Percentiles rank a stretch among this genome's conserved stretches.
Conservation (phyloP, 108 stramenopile species). For the Skeletonema potamos region DNA sequence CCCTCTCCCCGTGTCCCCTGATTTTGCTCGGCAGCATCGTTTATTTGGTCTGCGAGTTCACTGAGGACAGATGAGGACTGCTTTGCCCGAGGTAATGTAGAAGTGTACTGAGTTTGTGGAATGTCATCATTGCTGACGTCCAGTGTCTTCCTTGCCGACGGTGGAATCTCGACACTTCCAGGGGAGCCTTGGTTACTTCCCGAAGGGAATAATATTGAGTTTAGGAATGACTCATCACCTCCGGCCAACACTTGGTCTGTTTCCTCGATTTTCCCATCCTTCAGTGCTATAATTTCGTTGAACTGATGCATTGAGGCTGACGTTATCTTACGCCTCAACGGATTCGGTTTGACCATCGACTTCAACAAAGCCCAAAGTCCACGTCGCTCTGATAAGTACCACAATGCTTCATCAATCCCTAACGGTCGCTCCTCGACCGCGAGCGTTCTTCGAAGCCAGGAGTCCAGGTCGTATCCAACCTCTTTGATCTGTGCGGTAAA, state of each 20-base stretch:
- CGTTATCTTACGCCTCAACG: conserved; percentile 52
- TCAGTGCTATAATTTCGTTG: conserved; percentile 43
- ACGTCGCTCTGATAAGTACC: conserved; percentile 63
- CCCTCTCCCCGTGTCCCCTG: background rate
- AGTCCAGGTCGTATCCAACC: conserved; percentile 65
- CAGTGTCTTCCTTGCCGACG: background rate
- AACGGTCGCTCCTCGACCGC: conserved; percentile 40
- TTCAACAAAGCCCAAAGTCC: conserved; percentile 74
- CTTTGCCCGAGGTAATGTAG: background rate
- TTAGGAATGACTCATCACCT: conserved; percentile 55
- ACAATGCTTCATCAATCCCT: conserved; percentile 62
- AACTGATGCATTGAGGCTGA: conserved; percentile 43
- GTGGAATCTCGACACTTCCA: background rate
- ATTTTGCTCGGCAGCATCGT: background rate
- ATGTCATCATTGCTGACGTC: background rate
- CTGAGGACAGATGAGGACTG: background rate
- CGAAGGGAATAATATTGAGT: conserved; percentile 53
- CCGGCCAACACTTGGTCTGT: conserved; percentile 24
- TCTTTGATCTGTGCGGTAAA: conserved; percentile 70
- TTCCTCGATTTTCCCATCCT: conserved; percentile 16
- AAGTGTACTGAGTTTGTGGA: conserved; percentile 1
- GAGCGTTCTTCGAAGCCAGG: conserved; percentile 59
- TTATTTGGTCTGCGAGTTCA: background rate
- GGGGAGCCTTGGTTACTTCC: conserved; percentile 7
- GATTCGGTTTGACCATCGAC: conserved; percentile 59